Base-by-base conservation (phyloP, 129 eudicot species). In the Flaveria linearis region DNA sequence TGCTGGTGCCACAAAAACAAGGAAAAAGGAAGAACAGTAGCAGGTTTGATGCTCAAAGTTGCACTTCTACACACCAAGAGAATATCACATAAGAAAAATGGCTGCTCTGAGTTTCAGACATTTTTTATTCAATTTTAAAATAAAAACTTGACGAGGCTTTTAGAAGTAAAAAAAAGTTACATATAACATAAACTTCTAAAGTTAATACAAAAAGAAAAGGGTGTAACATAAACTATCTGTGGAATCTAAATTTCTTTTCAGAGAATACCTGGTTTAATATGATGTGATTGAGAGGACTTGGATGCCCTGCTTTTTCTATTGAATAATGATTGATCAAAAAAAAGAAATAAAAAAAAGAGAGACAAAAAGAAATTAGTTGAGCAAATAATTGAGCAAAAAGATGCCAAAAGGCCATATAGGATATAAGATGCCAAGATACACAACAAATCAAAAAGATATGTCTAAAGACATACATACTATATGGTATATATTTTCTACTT, bases 1-100 rank as follows among this genome's bases (percentile, higher is more conserved):
- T n/a, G 76, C 23, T 33, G 18, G 47, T n/a, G 65, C 64, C 15
- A 41, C 33, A 71, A 33, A 52, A 71, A 7, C 23, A 71, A 51
- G 50, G 7, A 71, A 30, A 51, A 10, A 11, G 62, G 15, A 49
- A 12, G n/a, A 71, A 71, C 11, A 33, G n/a, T 28, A 71, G 63
- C 68, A 62, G 68, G 12, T 30, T 30, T 15, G 69, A 30, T 63
- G 33, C 46, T 63, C 7, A 16, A 53, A 53, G 23, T 53, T 53
- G 60, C 25, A 53, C 60, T 49, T 5, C 16, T 49, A 49, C 53
- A 50, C 61, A 20, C 14, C 64, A 25, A 25, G 26, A 57, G 16
- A 57, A 57, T 57, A 56, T 56, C 7, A 12, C 63, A 20, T 18
- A 17, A 55, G 9, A 56, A 56, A 57, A 57, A 57, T 20, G 30